Evolutionary conservation across 2,329 filamentous ascomycete genomes (phyloP).

Genomic region (Harringtonia aguacate): DNA sequence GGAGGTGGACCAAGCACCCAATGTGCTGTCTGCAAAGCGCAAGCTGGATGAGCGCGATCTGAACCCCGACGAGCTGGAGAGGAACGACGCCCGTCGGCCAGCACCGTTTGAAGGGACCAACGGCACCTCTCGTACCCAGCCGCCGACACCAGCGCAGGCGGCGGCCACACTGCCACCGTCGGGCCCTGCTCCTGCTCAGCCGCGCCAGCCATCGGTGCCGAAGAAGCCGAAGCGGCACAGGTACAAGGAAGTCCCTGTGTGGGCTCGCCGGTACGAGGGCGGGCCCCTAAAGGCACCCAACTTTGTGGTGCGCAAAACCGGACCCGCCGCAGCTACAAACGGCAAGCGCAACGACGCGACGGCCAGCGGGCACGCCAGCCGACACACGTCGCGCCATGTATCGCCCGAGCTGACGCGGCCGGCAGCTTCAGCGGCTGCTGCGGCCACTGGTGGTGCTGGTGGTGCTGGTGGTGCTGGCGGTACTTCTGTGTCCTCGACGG

Average conservation of each 20-base stretch:
- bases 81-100: slow-evolving; percentile 31
- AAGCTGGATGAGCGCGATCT: slow-evolving; percentile 38
- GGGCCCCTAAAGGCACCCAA: slow-evolving; percentile 31
- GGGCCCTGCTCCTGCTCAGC: not conserved
- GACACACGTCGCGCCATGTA: slow-evolving; percentile 36
- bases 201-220: not conserved
- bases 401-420: slow-evolving; percentile 16
- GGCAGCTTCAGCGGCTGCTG: slow-evolving; percentile 13
- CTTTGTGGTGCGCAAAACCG: slow-evolving; percentile 31
- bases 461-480: slow-evolving; percentile 13
- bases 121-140: slow-evolving; percentile 17
- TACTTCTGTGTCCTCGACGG: slow-evolving; percentile 12
- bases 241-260: slow-evolving; percentile 31
- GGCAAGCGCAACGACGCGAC: slow-evolving; percentile 22
- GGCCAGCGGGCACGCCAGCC: slow-evolving; percentile 25
- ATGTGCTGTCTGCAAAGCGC: slow-evolving; percentile 31
- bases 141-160: not conserved
- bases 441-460: slow-evolving; percentile 12
- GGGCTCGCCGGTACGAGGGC: slow-evolving; percentile 33
- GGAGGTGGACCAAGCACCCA: slow-evolving; percentile 22
- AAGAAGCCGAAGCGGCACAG: slow-evolving; percentile 26
- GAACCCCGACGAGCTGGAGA: slow-evolving; percentile 40
- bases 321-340: slow-evolving; percentile 23
- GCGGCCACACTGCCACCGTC: not conserved
- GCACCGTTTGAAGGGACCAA: slow-evolving; percentile 37